Evolutionary conservation across 352 stramenopile genomes (phyloP).

Genomic region (Pythium dissotocum): DNA sequence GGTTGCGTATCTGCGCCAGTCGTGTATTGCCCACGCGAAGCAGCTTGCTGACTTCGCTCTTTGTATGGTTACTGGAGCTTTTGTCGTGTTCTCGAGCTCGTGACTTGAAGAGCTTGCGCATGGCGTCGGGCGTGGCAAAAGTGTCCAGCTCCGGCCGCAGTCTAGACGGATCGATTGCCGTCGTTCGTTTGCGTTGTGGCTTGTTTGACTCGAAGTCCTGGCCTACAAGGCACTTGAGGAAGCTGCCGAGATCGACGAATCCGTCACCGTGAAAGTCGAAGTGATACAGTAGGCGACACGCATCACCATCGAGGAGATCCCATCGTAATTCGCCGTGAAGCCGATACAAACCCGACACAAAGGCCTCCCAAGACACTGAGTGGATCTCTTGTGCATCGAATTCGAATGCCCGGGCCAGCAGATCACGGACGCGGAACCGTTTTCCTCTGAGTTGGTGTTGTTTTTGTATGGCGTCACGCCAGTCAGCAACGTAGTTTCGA

Average conservation of each 20-base stretch:
- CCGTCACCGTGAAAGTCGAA: background rate
- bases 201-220: background rate
- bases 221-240: background rate
- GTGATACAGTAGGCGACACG: background rate
- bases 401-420: background rate
- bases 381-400: background rate
- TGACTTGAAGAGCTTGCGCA: slow-evolving; percentile 8
- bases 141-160: slow-evolving; percentile 5
- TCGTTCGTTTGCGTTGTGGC: background rate
- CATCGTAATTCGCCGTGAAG: background rate
- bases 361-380: background rate
- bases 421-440: background rate
- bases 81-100: background rate
- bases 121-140: slow-evolving; percentile 10
- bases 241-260: background rate
- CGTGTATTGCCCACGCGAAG: slow-evolving; percentile 10
- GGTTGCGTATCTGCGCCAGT: slow-evolving; percentile 14
- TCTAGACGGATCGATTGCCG: background rate
- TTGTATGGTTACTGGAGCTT: background rate
- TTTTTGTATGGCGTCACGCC: slow-evolving; percentile 1
- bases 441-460: background rate
- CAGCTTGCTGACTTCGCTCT: background rate
- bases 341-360: background rate
- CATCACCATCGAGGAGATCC: background rate
- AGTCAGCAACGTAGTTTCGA: slow-evolving; percentile 13